Base-by-base conservation (phyloP, 208 protist genomes). In the Acanthamoeba royreba region DNA sequence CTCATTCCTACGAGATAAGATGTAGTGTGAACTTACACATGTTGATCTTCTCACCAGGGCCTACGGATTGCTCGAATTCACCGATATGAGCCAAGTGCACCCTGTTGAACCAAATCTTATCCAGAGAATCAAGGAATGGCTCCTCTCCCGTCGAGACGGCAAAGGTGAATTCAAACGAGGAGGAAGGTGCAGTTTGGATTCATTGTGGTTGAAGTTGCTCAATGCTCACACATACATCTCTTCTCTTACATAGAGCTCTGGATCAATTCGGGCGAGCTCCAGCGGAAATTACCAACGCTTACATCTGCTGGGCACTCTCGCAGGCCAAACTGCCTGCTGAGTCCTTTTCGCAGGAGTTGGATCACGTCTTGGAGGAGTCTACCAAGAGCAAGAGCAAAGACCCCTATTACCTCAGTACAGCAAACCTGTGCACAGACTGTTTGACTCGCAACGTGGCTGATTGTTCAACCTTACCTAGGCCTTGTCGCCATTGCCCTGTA, bases 31-130 rank as follows among this genome's bases (percentile, higher is more conserved):
- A n/a, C n/a, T n/a, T n/a, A n/a, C n/a, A n/a, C n/a, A n/a, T n/a
- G n/a, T n/a, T n/a, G n/a, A n/a, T n/a, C n/a, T n/a, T n/a, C n/a
- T n/a, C n/a, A n/a, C n/a, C 35, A 92, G 47, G n/a, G 53, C 88
- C 9, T 92, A 92, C 47, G 91, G 91, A 1, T 43, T 93, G 46
- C 22, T 93, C 7, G 77, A 93, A 46, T 93, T 93, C 33, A 92
- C 11, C 43, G 91, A 93, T 13, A 83, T 93, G 49, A 85, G 55
- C 35, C 33, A 69, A 38, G 46, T 35, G 49, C 42, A 79, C 69
- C 28, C 28, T 7, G 72, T 92, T 5, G 53, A 74, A 43, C 42
- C n/a, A 17, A 22, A 33, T 15, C 33, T 93, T 11, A 85, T 93
- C 19, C 25, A 85, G 66, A 47, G 91, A n/a, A 63, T 63, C n/a